phyloP scores from a whole-genome alignment of 1,284 basidiomycete genomes.

The Schizophyllum amplum region DNA sequence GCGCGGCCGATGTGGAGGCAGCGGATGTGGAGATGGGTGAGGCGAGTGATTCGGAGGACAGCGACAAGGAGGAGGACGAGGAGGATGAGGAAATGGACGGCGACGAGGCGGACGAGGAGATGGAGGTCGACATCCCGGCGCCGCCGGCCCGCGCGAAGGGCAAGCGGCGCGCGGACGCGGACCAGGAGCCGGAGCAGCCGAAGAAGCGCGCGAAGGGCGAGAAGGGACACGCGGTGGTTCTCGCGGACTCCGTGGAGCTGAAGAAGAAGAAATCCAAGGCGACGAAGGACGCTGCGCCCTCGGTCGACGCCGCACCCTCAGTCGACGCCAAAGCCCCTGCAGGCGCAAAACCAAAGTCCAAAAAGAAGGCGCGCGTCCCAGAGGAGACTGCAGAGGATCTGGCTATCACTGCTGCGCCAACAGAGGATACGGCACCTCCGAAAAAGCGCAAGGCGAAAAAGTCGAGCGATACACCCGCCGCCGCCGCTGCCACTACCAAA shows the following conservation, averaged over 20 bases:
- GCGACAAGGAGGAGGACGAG: constrained; percentile 15
- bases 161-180: constrained; percentile 5
- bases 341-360: too few relatives aligned
- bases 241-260: constrained; percentile 4
- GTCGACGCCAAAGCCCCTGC: neutral
- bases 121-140: constrained; percentile 24
- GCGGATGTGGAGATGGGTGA: constrained; percentile 23
- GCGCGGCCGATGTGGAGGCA: constrained; percentile 28
- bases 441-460: constrained; percentile 7
- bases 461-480: neutral
- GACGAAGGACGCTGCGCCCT: neutral
- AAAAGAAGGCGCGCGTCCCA: too few relatives aligned
- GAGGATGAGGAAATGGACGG: constrained; percentile 36
- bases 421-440: neutral
- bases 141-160: constrained; percentile 10
- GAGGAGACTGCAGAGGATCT: constrained; percentile 6
- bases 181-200: constrained; percentile 26
- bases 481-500: neutral
- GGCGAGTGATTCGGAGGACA: constrained; percentile 10
- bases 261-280: constrained; percentile 15
- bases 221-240: constrained; percentile 11
- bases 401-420: constrained; percentile 2
- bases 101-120: constrained; percentile 28
- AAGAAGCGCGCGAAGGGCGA: constrained; percentile 26
- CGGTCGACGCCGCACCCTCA: neutral